Base-by-base conservation (phyloP, 345 rosid genomes). In the Mallotus nudiflorus region DNA sequence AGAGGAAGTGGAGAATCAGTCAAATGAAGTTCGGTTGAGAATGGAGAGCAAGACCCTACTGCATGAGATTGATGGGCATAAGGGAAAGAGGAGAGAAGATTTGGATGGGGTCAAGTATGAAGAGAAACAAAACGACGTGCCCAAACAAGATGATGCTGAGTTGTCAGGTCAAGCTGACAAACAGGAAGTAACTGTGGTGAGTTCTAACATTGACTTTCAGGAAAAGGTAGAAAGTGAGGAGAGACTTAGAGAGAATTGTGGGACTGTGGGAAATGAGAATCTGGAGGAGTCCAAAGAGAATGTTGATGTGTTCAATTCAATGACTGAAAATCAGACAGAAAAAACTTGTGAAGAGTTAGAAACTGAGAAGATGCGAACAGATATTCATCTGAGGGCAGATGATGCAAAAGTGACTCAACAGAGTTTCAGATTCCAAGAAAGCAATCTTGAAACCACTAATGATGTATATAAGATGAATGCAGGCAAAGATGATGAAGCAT, bases 381-480 rank as follows among this genome's bases (percentile, higher is more conserved):
- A 75, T 77, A 79, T 76, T 79, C 75, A 76, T 55, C 80, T 72
- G 58, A 66, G 31, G 50, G 69, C 73, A 71, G 83, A 74, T 69
- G 79, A 58, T 65, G 58, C 60, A 77, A 28, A 72, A 71, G 71
- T 35, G 13, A 65, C 62, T 66, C 78, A 71, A 65, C 77, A 76
- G 73, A 68, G 75, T 37, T 74, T 77, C 18, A 64, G 48, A 56
- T 55, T 42, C 73, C 73, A 65, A 8, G 37, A 68, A n/a, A n/a
- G n/a, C 20, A 46, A 71, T 73, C 39, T 51, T 72, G 74, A 72
- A 74, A 63, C 51, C 53, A 67, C 15, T 51, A 56, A 81, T 75
- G 75, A 74, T 65, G 68, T 8, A 48, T 62, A 44, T 56, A 40
- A 75, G 63, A 76, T 60, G 24, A 63, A 54, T 44, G 49, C 46